Base-by-base conservation (phyloP, 139 green algal species). In the Deuterostichococcus epilithicus region DNA sequence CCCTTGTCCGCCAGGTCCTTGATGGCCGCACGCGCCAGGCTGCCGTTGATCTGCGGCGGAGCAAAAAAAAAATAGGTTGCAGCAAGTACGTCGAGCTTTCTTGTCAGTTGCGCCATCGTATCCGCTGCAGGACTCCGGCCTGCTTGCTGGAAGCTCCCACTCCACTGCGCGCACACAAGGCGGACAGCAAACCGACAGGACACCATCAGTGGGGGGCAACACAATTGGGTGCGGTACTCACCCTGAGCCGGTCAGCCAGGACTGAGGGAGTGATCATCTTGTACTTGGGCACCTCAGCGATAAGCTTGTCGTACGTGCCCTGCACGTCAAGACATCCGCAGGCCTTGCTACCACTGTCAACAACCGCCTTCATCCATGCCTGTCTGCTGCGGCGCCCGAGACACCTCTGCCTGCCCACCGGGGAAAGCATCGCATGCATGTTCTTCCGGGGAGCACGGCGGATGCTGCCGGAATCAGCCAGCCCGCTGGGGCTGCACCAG, bases 201-300 rank as follows among this genome's bases (percentile, higher is more conserved):
- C 63, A 70, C 13, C 52, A 36, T 33, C 18, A 45, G 39, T 13
- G 26, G 34, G 4, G n/a, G 4, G 3, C 32, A 67, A n/a, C 39
- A n/a, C 42, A 76, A 6, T 71, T 38, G 60, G 52, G 4, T 63
- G 47, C 33, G 22, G 38, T 13, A 39, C 83, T 81, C 68, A 92
- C 84, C 84, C 90, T 83, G 71, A 96, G 79, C 66, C 94, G 87
- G 76, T 98, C 94, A 36, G 85, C 90, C 63, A 98, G 86, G 34
- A 98, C 92, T 47, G 95, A 98, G 23, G 89, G 82, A 28, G 96
- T 98, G 86, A 99, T 99, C 91, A 99, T 96, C 89, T 99, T 99
- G 90, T 98, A 98, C 91, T 98, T 99, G 79, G 96, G 93, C 83
- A 98, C 95, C 89, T 99, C 96, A 60, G 87, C 78, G 20, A 95